Base-by-base conservation (phyloP, 2,329 filamentous ascomycete genomes). In the Sporothrix brunneoviolacea region DNA sequence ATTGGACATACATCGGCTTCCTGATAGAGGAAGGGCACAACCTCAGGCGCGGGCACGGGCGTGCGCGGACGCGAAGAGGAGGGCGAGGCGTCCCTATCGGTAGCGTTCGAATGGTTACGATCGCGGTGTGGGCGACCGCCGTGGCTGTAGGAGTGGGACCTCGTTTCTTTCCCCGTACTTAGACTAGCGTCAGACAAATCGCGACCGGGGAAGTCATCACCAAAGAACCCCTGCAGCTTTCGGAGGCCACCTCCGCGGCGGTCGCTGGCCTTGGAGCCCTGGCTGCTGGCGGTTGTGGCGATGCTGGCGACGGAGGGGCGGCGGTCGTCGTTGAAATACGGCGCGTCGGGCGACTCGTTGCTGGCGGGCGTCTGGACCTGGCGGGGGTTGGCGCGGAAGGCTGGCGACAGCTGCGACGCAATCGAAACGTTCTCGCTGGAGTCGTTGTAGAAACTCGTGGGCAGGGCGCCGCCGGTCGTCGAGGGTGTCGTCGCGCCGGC, bases 1-100 rank as follows among this genome's bases (percentile, higher is more conserved):
- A 21, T 28, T 22, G 21, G 55, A 76, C 82, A 73, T 67, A 88
- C 84, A 71, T 88, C 80, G 58, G 79, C 79, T 64, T 93, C 88
- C 68, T 97, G 93, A 64, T 93, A 97, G 55, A 95, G 77, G 77
- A 95, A 98, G n/a, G 93, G 93, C 35, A 95, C 93, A 52, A 98
- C 90, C 68, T 97, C 91, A 62, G 88, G 91, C 12, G 88, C 88
- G 37, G 88, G 88, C 46, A 90, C 76, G 12, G 91, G 90, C n/a
- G 88, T 95, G 59, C 86, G 79, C 42, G 91, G 88, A 58, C 88
- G 78, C 24, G 86, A 90, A 28, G 80, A 82, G 47, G 80, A 78
- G 36, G 89, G 89, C 48, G 91, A 94, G 40, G 76, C 77, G 56
- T 91, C 84, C 54, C 83, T 75, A 62, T 93, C 82, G 48, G 82